A percentile compares a stretch with the other conserved stretches of the same genome.
Evolutionary conservation across 495 filamentous ascomycete species (phyloP).

Genomic region (Bryoglossum gracile): DNA sequence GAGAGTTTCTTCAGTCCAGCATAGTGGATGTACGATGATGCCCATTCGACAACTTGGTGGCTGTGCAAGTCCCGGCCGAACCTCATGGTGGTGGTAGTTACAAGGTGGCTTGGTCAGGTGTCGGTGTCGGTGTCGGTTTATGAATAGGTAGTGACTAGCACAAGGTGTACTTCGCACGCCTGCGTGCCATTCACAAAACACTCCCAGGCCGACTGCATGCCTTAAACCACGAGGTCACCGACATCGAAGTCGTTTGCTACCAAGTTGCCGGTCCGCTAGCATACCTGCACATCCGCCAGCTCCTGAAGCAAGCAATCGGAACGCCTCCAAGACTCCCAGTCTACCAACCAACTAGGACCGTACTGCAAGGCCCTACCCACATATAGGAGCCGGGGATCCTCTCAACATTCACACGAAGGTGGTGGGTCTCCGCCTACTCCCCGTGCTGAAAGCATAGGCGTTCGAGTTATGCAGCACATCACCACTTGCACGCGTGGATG

Average conservation of each 20-base stretch:
- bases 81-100: too few species aligned
- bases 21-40: too few species aligned
- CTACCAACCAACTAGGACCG: too few species aligned
- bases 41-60: too few species aligned
- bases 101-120: too few species aligned
- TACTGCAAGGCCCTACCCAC: too few species aligned
- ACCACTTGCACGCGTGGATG: neutral
- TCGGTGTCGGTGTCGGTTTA: too few species aligned
- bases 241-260: conserved; percentile 21
- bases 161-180: too few species aligned
- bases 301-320: conserved; percentile 3
- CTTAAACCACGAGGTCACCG: conserved; percentile 24
- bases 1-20: too few species aligned
- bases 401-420: neutral
- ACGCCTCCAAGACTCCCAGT: neutral
- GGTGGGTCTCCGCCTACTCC: neutral
- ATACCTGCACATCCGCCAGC: too few species aligned
- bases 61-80: too few species aligned
- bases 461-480: neutral
- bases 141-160: too few species aligned
- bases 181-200: conserved; percentile 15
- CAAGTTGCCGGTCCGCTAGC: conserved; percentile 21
- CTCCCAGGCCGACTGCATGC: conserved; percentile 22
- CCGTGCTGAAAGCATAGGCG: neutral
- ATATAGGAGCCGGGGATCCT: neutral